Evolutionary conservation across 768 basidiomycete genomes (phyloP), one percentile per base, ranked within the genome.

Genomic region (Tulasnella sp.): DNA sequence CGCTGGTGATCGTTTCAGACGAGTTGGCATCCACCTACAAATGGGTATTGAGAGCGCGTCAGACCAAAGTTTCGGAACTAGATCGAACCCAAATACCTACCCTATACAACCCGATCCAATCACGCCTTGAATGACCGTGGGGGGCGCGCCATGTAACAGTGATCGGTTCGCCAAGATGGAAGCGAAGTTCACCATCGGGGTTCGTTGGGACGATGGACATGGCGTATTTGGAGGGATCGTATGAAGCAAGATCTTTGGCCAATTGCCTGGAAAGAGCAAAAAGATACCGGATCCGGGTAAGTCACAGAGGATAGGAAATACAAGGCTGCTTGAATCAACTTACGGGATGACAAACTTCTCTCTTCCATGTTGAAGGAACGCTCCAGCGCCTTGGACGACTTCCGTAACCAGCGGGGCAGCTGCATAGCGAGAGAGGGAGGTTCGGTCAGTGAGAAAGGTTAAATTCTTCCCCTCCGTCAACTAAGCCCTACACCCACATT

Each of bases 51-150:
- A 37, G 22, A 17, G 37, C 19, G 29, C 25, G 19, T 37, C 36
- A 42, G 40, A 49, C 71, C n/a, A 71, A 37, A 71, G 15, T 34
- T 12, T 31, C 19, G 68, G 7, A 74, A 39, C n/a, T 7, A 12
- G 31, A 81, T 2, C 5, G 42, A 14, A 17, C 12, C 3, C 12
- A 11, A 45, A 45, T 2, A 6, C 85, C 52, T 79, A 93, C 93
- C 81, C 91, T 87, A 81, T 95, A 95, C 34, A 98, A 88, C 17
- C 96, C 97, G 80, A 99, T 92, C 97, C 97, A 99, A 82, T 99
- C 97, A 79, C 90, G 89, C 15, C 93, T 87, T 15, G 96, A 96
- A 81, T 98, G 97, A 74, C 89, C 87, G 42, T 85, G 83, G 0
- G 97, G 96, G 0, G 93, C 96, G 79, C 90, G 89, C 96, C 96